Percentiles rank a stretch among this genome's conserved stretches.
Conservation (phyloP, 768 basidiomycete species). For the Tephrocybe sp. region DNA sequence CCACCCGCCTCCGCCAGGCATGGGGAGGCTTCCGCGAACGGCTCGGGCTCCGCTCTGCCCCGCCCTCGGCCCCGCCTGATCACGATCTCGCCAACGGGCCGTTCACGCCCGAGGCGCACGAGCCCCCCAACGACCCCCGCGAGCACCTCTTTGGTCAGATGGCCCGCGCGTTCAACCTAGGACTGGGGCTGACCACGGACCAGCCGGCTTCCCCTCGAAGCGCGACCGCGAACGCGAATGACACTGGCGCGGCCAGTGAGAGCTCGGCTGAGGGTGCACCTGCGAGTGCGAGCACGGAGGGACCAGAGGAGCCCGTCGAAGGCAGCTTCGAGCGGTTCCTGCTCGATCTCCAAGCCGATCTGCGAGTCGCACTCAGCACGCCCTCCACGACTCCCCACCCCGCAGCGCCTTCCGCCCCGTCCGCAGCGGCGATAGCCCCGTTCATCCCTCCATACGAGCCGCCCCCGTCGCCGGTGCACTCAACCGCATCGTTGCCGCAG, state of each 20-base stretch:
- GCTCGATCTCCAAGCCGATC: constrained; percentile 72
- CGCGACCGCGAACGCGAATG: too few relatives aligned
- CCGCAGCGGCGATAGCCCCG: neutral
- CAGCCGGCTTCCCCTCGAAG: constrained; percentile 12
- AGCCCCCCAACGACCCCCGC: constrained; percentile 44
- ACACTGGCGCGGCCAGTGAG: too few relatives aligned
- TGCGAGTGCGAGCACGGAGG: too few relatives aligned
- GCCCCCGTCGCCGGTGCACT: neutral
- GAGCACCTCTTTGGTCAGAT: constrained; percentile 79
- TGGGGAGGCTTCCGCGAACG: constrained; percentile 73
- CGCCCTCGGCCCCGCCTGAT: constrained; percentile 15
- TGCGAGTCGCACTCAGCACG: constrained; percentile 57
- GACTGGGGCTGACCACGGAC: constrained; percentile 49
- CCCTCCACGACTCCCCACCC: neutral
- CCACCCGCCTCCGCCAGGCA: constrained; percentile 55
- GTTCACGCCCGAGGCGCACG: neutral
- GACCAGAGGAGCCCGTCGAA: constrained; percentile 33
- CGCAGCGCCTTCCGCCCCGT: neutral
- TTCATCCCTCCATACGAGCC: neutral
- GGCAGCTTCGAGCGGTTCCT: constrained; percentile 83
- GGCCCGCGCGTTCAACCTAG: constrained; percentile 77
- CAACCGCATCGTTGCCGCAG: neutral
- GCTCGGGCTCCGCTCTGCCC: constrained; percentile 47
- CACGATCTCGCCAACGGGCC: constrained; percentile 7
- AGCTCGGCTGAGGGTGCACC: neutral